phyloP scores from a whole-genome alignment of 108 stramenopile genomes.

The Fragilaria radians region DNA sequence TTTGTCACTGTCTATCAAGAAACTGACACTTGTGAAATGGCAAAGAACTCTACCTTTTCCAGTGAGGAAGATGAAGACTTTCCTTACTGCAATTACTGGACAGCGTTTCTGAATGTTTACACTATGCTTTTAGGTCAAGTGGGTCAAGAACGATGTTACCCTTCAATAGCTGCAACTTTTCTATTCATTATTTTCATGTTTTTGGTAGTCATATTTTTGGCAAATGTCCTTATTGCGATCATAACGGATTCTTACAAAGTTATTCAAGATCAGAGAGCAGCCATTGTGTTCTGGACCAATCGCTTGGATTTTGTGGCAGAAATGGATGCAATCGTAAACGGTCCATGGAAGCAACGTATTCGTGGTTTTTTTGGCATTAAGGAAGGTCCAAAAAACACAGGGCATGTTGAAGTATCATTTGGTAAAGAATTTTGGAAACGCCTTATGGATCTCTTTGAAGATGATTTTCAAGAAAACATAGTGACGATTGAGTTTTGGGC shows the following conservation, averaged over 20 bases:
- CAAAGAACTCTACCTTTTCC: neutral
- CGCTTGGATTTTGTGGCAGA: constrained; percentile 68
- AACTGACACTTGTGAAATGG: constrained; percentile 12
- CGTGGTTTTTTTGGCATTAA: constrained; percentile 12
- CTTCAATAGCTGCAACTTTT: constrained; percentile 6
- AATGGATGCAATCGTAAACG: constrained; percentile 60
- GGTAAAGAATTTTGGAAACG: constrained; percentile 43
- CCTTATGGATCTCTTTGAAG: constrained; percentile 47
- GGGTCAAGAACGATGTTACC: constrained; percentile 22
- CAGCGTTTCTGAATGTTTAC: constrained; percentile 50
- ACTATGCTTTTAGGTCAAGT: constrained; percentile 68
- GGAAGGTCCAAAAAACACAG: constrained; percentile 1
- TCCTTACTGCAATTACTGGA: constrained; percentile 44
- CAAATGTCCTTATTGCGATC: constrained; percentile 62
- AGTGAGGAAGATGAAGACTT: constrained; percentile 7
- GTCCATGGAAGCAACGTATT: constrained; percentile 28
- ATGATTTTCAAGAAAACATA: constrained; percentile 35
- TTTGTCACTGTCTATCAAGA: constrained; percentile 38
- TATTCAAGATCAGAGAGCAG: constrained; percentile 70
- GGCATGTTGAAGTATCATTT: constrained; percentile 13
- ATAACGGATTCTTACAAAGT: constrained; percentile 69
- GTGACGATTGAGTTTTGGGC: constrained; percentile 32
- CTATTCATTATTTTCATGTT: constrained; percentile 62
- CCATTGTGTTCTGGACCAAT: constrained; percentile 81
- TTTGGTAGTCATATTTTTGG: constrained; percentile 57